phyloP scores from a whole-genome alignment of 441 rosid genomes.

The Adansonia madagascariensis region DNA sequence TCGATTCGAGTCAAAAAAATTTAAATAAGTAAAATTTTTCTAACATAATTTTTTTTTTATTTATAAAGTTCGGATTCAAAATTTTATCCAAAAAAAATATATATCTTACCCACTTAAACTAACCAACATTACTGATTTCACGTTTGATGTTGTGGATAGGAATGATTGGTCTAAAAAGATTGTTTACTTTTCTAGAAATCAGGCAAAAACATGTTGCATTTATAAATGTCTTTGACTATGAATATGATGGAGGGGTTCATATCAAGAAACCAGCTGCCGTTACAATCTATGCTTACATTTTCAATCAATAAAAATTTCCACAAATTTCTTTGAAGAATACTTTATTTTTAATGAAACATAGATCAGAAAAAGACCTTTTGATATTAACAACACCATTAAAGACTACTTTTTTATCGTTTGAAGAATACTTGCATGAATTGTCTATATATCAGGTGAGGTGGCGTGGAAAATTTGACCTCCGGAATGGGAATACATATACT shows the following conservation, averaged over 20 bases:
- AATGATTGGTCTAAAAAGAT: not conserved
- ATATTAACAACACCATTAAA: no score
- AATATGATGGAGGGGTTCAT: not conserved
- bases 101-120: no score
- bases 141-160: not conserved
- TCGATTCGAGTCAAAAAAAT: no score
- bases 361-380: no score
- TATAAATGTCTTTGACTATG: not conserved
- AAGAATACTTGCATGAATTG: not conserved
- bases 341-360: no score
- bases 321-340: not conserved
- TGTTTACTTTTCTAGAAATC: not conserved
- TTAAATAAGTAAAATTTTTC: no score
- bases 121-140: not conserved
- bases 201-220: constrained; percentile 2
- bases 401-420: not conserved
- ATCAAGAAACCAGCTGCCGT: not conserved
- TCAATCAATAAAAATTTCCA: not conserved
- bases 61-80: no score
- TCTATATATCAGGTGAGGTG: constrained; percentile 7
- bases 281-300: not conserved
- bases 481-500: not conserved
- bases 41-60: no score
- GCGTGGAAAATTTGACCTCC: not conserved
- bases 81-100: no score